Percentiles rank a stretch among this genome's conserved stretches.
phyloP scores from a whole-genome alignment of 495 filamentous ascomycete species.

The Glarea lozoyensis region DNA sequence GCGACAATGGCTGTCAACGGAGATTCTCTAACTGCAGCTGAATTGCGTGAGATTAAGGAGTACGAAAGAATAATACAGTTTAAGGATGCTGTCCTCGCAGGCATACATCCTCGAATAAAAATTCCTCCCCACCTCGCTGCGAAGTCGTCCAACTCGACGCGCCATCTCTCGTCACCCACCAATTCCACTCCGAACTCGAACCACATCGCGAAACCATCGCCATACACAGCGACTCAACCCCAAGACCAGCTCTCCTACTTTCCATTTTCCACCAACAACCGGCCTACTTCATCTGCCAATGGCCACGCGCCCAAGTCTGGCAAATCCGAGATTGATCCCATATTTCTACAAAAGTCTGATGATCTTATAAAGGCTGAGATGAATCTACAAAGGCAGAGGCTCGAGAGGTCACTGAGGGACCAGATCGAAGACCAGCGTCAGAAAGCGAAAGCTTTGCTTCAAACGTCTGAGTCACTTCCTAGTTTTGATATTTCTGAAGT shows the following conservation, averaged over 20 bases:
- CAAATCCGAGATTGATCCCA: slow-evolving; percentile 58
- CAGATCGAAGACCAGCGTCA: slow-evolving; percentile 60
- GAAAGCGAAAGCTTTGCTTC: slow-evolving; percentile 40
- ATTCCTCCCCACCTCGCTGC: slow-evolving; percentile 50
- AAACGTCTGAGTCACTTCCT: slow-evolving; percentile 52
- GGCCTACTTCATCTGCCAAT: slow-evolving; percentile 8
- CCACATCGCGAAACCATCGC: slow-evolving; percentile 1
- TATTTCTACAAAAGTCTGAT: slow-evolving; percentile 77
- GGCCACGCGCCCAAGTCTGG: slow-evolving; percentile 9
- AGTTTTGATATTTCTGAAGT: slow-evolving; percentile 71
- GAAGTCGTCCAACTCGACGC: slow-evolving; percentile 29
- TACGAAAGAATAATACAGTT: slow-evolving; percentile 69
- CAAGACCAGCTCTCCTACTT: slow-evolving; percentile 11
- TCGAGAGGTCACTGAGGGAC: slow-evolving; percentile 70
- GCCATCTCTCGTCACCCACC: slow-evolving; percentile 10
- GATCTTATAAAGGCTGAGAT: slow-evolving; percentile 75
- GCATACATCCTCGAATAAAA: slow-evolving; percentile 66
- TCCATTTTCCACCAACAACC: slow-evolving; percentile 21
- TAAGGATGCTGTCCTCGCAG: slow-evolving; percentile 66
- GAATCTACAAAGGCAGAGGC: slow-evolving; percentile 65
- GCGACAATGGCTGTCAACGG: slow-evolving; percentile 10
- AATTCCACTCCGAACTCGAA: slow-evolving; percentile 7
- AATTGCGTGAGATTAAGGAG: slow-evolving; percentile 37
- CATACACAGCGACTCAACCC: slow-evolving; percentile 5
- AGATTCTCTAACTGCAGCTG: slow-evolving; percentile 25